A percentile compares a stretch with the other conserved stretches of the same genome.
Conservation (phyloP, 2,329 filamentous ascomycete species). For the Trichoderma brevicompactum region DNA sequence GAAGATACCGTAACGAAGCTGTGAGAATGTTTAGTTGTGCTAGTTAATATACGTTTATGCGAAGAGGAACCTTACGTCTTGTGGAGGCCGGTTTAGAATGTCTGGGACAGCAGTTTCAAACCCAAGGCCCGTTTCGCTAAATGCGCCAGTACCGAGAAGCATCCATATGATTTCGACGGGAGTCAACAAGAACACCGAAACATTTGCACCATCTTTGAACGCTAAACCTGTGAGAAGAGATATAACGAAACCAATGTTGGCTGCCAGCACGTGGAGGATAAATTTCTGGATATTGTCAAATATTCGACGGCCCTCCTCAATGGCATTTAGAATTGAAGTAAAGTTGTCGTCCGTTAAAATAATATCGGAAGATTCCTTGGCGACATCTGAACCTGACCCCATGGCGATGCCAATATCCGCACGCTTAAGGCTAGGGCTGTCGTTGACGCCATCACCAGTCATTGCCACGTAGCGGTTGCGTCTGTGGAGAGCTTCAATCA, state of each 20-base stretch:
- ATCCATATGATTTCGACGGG: slow-evolving; percentile 77
- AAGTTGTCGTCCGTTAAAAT: slow-evolving; percentile 74
- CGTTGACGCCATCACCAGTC: slow-evolving; percentile 74
- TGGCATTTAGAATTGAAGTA: slow-evolving; percentile 47
- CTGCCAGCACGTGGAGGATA: slow-evolving; percentile 66
- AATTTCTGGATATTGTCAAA: slow-evolving; percentile 76
- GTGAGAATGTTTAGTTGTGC: background rate
- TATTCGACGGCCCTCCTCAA: slow-evolving; percentile 69
- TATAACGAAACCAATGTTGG: slow-evolving; percentile 70
- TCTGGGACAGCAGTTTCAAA: slow-evolving; percentile 70
- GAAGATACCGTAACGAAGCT: slow-evolving; percentile 61
- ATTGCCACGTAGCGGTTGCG: slow-evolving; percentile 66
- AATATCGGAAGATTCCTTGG: slow-evolving; percentile 68
- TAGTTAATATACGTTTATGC: background rate
- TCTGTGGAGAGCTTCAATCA: slow-evolving; percentile 74
- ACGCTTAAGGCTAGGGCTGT: slow-evolving; percentile 67
- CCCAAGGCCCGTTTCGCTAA: slow-evolving; percentile 74
- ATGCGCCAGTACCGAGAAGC: slow-evolving; percentile 71
- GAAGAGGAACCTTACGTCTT: slow-evolving; percentile 49
- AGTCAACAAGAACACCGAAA: slow-evolving; percentile 71
- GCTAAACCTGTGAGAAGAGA: slow-evolving; percentile 68
- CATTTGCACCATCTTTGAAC: slow-evolving; percentile 66
- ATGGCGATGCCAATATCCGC: slow-evolving; percentile 74
- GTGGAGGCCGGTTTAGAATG: slow-evolving; percentile 68
- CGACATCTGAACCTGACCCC: slow-evolving; percentile 70